Percentiles rank a stretch among this genome's conserved stretches.
phyloP scores from a whole-genome alignment of 768 basidiomycete genomes.

The Tephrocybe sp. region DNA sequence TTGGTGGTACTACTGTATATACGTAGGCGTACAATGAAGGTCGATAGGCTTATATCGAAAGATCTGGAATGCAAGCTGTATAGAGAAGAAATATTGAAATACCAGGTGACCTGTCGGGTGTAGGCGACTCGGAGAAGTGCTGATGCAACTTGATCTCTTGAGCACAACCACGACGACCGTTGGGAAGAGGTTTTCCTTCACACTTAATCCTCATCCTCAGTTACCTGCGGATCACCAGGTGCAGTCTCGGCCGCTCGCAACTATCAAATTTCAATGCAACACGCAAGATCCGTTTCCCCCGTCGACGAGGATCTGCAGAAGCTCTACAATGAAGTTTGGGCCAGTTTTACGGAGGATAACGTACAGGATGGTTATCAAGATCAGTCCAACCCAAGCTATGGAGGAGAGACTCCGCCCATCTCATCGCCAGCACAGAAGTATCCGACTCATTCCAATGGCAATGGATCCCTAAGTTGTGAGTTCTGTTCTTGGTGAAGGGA shows the following conservation, averaged over 20 bases:
- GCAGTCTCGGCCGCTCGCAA: background rate
- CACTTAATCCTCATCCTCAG: background rate
- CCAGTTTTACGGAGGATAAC: conserved; percentile 55
- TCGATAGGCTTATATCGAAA: background rate
- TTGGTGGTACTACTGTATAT: too few relatives aligned
- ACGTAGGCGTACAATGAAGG: too few relatives aligned
- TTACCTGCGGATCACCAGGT: background rate
- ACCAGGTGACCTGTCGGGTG: conserved; percentile 19
- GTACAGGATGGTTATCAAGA: conserved; percentile 34
- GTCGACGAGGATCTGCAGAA: conserved; percentile 72
- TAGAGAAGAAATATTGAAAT: background rate
- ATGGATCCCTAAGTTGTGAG: conserved; percentile 20
- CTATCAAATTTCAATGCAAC: conserved; percentile 46
- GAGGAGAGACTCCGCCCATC: conserved; percentile 23
- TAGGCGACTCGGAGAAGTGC: conserved; percentile 9
- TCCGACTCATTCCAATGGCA: conserved; percentile 14
- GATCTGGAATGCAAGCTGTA: background rate
- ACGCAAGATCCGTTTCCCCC: conserved; percentile 38
- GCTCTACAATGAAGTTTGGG: conserved; percentile 76
- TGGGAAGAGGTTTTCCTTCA: conserved; percentile 1
- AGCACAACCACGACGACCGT: conserved; percentile 29
- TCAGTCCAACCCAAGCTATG: conserved; percentile 38
- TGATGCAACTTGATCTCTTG: conserved; percentile 12
- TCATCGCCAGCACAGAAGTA: conserved; percentile 15
- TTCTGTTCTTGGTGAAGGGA: conserved; percentile 1